These are phyloP conservation scores for Elaeis guineensis DNA, from an alignment of 176 grass and related monocot species.

Conservation along the genomic window DNA sequence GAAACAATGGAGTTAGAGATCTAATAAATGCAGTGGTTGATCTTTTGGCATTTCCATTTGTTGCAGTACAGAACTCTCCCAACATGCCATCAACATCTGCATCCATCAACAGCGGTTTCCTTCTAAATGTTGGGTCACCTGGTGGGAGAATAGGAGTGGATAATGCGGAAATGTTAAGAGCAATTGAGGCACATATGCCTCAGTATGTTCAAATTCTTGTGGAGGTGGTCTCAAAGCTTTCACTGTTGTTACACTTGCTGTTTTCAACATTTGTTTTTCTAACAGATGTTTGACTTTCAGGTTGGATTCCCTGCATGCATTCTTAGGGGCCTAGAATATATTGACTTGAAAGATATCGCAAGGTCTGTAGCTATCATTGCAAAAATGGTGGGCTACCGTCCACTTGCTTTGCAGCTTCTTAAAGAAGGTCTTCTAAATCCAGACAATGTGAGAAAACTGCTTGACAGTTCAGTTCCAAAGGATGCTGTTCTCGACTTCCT, in stretches of 20 bases:
- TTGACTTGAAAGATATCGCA: slow-evolving; percentile 53
- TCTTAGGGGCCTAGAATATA: slow-evolving; percentile 57
- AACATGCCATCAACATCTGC: slow-evolving; percentile 65
- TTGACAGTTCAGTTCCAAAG: slow-evolving; percentile 40
- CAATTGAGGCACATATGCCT: slow-evolving; percentile 58
- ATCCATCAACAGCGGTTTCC: slow-evolving; percentile 88
- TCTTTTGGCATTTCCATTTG: slow-evolving; percentile 93
- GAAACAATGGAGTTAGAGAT: slow-evolving; percentile 60
- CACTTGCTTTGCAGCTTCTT: slow-evolving; percentile 62
- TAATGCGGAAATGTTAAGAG: slow-evolving; percentile 75
- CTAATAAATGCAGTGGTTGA: slow-evolving; percentile 81
- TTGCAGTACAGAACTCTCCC: slow-evolving; percentile 84
- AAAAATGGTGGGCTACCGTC: slow-evolving; percentile 88
- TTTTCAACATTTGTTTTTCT: slow-evolving; percentile 13
- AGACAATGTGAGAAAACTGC: slow-evolving; percentile 45
- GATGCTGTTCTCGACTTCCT: slow-evolving; percentile 84
- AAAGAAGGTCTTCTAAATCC: slow-evolving; percentile 81
- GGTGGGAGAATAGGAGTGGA: slow-evolving; percentile 62
- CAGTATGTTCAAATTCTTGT: slow-evolving; percentile 70
- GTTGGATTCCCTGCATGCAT: slow-evolving; percentile 62
- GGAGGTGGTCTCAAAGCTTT: slow-evolving; percentile 34
- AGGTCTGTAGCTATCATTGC: slow-evolving; percentile 81
- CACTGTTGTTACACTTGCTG: not conserved
- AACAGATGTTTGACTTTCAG: slow-evolving; percentile 23
- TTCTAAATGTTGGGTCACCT: slow-evolving; percentile 70